phyloP scores from a whole-genome alignment of 2,329 filamentous ascomycete species.

The Esteya vermicola region DNA sequence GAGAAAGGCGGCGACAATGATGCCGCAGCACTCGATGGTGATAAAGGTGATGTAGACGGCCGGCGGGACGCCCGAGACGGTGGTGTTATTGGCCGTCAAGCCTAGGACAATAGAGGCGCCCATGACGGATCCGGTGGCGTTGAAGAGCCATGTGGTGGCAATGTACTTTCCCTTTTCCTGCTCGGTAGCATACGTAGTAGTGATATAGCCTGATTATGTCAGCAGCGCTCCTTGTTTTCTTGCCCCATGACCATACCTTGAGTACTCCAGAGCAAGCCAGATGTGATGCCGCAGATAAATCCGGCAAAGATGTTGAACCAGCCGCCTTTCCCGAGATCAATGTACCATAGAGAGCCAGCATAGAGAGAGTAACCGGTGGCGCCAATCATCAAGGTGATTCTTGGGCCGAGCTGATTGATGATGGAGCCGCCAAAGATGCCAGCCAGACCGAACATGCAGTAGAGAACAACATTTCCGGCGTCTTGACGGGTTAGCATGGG shows the following conservation, averaged over 20 bases:
- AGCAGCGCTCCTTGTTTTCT: too few relatives aligned
- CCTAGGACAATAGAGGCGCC: background rate
- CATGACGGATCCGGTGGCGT: background rate
- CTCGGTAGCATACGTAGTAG: background rate
- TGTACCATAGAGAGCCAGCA: slow-evolving; percentile 12
- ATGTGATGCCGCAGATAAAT: slow-evolving; percentile 8
- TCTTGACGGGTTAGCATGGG: too few relatives aligned
- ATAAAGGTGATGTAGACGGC: slow-evolving; percentile 1
- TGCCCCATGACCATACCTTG: too few relatives aligned
- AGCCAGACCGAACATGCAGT: slow-evolving; percentile 5
- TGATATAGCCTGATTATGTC: too few relatives aligned
- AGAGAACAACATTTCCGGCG: slow-evolving; percentile 1
- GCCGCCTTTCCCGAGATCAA: slow-evolving; percentile 5
- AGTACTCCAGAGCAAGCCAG: slow-evolving; percentile 10
- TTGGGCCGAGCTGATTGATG: slow-evolving; percentile 9
- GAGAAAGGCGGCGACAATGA: background rate
- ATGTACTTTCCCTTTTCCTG: slow-evolving; percentile 1
- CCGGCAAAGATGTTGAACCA: slow-evolving; percentile 11
- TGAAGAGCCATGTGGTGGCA: background rate
- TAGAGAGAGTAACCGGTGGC: slow-evolving; percentile 11
- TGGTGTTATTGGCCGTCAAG: background rate
- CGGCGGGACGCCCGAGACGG: background rate
- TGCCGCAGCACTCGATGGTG: slow-evolving; percentile 1
- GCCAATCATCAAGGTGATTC: slow-evolving; percentile 8
- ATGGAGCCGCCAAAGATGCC: slow-evolving; percentile 7